Base-by-base conservation (phyloP, 164 flowering plant genomes). In the Vitis rupestris region DNA sequence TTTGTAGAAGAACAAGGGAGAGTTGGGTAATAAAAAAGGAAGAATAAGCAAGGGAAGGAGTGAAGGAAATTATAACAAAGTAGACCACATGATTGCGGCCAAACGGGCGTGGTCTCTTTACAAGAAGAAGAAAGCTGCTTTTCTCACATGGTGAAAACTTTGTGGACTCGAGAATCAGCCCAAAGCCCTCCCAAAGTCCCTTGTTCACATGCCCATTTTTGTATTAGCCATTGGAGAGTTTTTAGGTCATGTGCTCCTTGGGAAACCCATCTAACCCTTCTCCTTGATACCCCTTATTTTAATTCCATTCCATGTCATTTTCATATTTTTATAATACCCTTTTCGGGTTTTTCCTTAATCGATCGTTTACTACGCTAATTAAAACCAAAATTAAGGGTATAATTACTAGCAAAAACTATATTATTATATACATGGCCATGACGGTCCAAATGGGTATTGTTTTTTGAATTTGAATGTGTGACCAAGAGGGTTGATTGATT, bases 51-150 rank as follows among this genome's bases (percentile, higher is more conserved):
- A 58, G 50, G 53, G 52, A 72, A 71, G 59, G 56, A 65, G 70
- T 59, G 77, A 72, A 71, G 63, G 74, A 72, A 81, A 88, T 85
- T 49, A 88, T 80, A 78, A 75, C 48, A 73, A 75, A 75, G 82
- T 77, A 84, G 89, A 87, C 89, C 89, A 64, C 74, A 91, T 89
- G 87, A 89, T 89, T 91, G 88, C 87, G 74, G 76, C 82, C 84
- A 84, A 89, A 86, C 77, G 87, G 84, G 97, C 91, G 91, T 90
- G 92, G 89, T 86, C 78, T 79, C 85, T 81, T 88, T 83, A 70
- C 54, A 79, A 72, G 76, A 70, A 54, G 70, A 74, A 71, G 69
- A 83, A 83, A 86, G 82, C 80, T 70, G 80, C 86, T 79, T 84
- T 87, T 83, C 23, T 82, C 90, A 88, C 92, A 85, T 88, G 90